Evolutionary conservation across 2,329 filamentous ascomycete species (phyloP).

Genomic region (Ophiognomonia clavigignenti-juglandacearum): DNA sequence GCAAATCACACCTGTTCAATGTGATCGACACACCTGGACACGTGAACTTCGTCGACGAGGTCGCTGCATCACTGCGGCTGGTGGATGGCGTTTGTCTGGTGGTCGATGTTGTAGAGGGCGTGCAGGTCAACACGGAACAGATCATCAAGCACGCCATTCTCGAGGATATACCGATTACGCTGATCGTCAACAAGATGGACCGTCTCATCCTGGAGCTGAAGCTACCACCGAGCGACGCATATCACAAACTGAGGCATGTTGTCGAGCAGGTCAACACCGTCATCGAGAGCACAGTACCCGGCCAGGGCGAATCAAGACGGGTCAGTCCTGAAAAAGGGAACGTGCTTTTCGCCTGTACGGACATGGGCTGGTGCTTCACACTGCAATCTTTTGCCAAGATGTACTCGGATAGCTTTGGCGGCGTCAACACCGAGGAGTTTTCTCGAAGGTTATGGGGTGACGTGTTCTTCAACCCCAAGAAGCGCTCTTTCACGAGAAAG

Average conservation of each 20-base stretch:
- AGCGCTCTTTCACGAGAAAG: slow-evolving; percentile 88
- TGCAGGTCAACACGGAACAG: slow-evolving; percentile 96
- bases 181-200: slow-evolving; percentile 97
- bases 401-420: slow-evolving; percentile 85
- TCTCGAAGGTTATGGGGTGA: slow-evolving; percentile 88
- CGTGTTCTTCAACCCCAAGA: slow-evolving; percentile 89
- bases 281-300: slow-evolving; percentile 83
- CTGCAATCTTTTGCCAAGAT: slow-evolving; percentile 91
- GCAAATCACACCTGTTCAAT: slow-evolving; percentile 93
- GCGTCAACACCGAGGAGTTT: slow-evolving; percentile 78
- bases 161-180: slow-evolving; percentile 80
- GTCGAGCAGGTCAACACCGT: slow-evolving; percentile 96
- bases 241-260: slow-evolving; percentile 99
- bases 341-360: slow-evolving; percentile 91
- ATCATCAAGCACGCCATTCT: slow-evolving; percentile 94
- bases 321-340: slow-evolving; percentile 96
- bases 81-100: slow-evolving; percentile 90
- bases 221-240: slow-evolving; percentile 88
- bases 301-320: slow-evolving; percentile 71
- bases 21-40: slow-evolving; percentile 95
- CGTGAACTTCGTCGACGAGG: slow-evolving; percentile 97
- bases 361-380: slow-evolving; percentile 96
- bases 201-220: slow-evolving; percentile 90
- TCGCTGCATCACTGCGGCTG: slow-evolving; percentile 79
- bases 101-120: slow-evolving; percentile 96